Base-by-base conservation (phyloP, 2,329 filamentous ascomycete genomes). In the Neofusicoccum umdonicola region DNA sequence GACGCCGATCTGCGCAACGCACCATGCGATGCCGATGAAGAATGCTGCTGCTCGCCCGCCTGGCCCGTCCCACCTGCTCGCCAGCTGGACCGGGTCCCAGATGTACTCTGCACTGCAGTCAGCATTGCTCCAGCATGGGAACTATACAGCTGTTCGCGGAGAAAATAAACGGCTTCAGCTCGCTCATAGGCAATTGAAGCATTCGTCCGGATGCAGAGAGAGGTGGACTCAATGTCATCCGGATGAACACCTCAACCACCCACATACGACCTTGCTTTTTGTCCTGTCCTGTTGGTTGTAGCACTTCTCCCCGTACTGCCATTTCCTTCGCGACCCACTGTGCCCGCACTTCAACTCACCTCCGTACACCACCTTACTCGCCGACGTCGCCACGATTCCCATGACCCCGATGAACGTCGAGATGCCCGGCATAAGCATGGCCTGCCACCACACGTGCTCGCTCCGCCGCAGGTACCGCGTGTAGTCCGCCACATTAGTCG, bases 11-110 rank as follows among this genome's bases (percentile, higher is more conserved):
- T 71, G 68, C 3, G 67, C 69, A 2, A 74, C 67, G 56, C 71
- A 67, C 69, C 71, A 73, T 27, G 67, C 68, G 35, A 71, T 66
- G 7, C 67, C 72, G 17, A 64, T 68, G 27, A 72, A 74, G 47
- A 74, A 70, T 45, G 71, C 68, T n/a, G 67, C 71, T n/a, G 68
- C 63, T n/a, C 71, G 68, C 8, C 71, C 69, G 22, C 58, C 70
- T 19, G 68, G 67, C 2, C 64, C 62, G 52, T 68, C 67, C 69
- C 72, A 72, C 3, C 69, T 65, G 31, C 61, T 54, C 3, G 67
- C 65, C 57, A 79, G 73, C 6, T 66, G 58, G 2, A 67, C 31
- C 2, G 71, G 70, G 13, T 69, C 67, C 73, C 72, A 74, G 51
- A 70, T 67, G 41, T 66, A 67, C 31, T 68, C 45, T 48, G 17